Evolutionary conservation across 192 early-diverging fungal species (phyloP), one percentile per base, ranked within the genome.

Genomic region (Jimgerdemannia flammicorona): DNA sequence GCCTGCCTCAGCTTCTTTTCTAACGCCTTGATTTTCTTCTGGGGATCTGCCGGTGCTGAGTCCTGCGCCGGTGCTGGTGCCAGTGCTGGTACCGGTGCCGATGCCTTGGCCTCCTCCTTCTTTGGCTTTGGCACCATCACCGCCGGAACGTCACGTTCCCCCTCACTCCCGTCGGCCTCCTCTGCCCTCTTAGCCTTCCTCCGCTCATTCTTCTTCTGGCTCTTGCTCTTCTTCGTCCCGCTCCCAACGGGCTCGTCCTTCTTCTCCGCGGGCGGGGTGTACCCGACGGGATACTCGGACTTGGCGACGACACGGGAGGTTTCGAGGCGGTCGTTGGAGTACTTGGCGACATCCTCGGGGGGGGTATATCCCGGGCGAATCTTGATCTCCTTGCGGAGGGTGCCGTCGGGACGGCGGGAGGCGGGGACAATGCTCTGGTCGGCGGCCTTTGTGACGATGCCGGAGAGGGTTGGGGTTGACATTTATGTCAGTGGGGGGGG

Each of bases 1-100:
- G 88, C 85, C 78, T 94, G 91, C 64, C 87, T 74, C 44, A 92
- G 71, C 77, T 94, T 94, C 77, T 94, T 94, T 69, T 89, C 82
- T 43, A 94, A 72, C 9, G 82, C 85, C 66, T 89, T 90, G 40
- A 90, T 74, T 44, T 83, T 84, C 79, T 93, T 91, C 19, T 80
- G 80, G 0, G 75, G 74, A 44, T 78, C 78, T 9, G 77, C 29
- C 1, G 73, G 63, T 4, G 43, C 72, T 2, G 49, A 67, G 65
- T 3, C 43, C 17, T 69, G 70, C 66, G 54, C 10, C 4, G 49
- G 8, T 59, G 49, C 80, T 17, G 67, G 7, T 39, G n/a, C n/a
- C n/a, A n/a, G n/a, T n/a, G 71, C 77, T 63, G 20, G 29, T 64
- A 70, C 41, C 41, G 40, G 54, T 20, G 67, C 40, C 6, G 4